A percentile compares a stretch with the other conserved stretches of the same genome.
Evolutionary conservation across 2,329 filamentous ascomycete genomes (phyloP).

Genomic region (Exophiala xenobiotica): DNA sequence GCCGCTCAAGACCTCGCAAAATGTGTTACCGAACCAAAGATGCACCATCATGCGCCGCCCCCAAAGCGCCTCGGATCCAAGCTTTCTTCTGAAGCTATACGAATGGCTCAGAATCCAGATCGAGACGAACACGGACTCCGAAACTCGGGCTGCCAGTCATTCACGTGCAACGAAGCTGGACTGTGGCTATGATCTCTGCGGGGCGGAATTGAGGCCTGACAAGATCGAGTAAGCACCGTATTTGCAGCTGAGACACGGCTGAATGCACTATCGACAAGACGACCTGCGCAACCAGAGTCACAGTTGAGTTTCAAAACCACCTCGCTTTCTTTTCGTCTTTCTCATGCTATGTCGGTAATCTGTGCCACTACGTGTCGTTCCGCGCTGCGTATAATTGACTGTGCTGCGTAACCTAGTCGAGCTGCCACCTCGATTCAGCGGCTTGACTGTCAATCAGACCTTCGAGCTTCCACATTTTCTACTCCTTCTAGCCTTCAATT

Average conservation of each 20-base stretch:
- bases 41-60: neutral
- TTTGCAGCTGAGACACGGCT: constrained; percentile 3
- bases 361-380: neutral
- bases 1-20: neutral
- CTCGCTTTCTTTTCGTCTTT: neutral
- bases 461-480: no score
- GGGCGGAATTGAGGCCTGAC: constrained; percentile 4
- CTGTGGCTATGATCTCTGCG: neutral
- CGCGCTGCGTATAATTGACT: neutral
- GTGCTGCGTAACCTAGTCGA: neutral
- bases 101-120: neutral
- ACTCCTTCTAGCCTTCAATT: no score
- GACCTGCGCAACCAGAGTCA: neutral
- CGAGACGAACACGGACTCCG: neutral
- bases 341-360: neutral
- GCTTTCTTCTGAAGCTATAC: neutral
- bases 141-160: neutral
- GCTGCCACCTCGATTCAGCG: neutral
- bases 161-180: neutral
- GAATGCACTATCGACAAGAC: neutral
- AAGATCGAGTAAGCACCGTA: constrained; percentile 4
- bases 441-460: neutral
- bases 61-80: neutral
- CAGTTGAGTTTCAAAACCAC: neutral
- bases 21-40: neutral